A percentile compares a stretch with the other conserved stretches of the same genome.
Evolutionary conservation across 257 asterid genomes (phyloP).

Genomic region (Nicotiana noctiflora): DNA sequence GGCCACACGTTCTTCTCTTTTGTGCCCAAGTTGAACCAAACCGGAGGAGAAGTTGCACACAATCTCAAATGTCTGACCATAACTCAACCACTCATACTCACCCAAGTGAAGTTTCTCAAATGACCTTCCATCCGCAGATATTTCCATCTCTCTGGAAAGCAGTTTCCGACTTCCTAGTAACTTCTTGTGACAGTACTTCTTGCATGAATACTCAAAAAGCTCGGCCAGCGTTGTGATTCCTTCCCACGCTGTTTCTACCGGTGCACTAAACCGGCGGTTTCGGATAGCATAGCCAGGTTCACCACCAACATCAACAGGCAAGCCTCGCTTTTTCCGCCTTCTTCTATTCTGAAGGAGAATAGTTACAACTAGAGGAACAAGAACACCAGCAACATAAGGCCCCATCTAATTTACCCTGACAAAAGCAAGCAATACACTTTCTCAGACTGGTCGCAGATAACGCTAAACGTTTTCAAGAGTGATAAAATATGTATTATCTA

Average conservation of each 20-base stretch:
- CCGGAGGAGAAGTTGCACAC: conserved; percentile 87
- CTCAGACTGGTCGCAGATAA: not conserved
- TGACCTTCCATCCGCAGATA: conserved; percentile 61
- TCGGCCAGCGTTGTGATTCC: conserved; percentile 91
- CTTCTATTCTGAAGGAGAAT: conserved; percentile 54
- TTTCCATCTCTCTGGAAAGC: conserved; percentile 61
- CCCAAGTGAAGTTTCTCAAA: conserved; percentile 98
- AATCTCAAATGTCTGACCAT: conserved; percentile 65
- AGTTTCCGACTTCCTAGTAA: conserved; percentile 75
- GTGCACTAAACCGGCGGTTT: conserved; percentile 53
- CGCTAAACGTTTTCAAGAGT: not conserved
- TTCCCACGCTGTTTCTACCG: conserved; percentile 91
- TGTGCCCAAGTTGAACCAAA: conserved; percentile 79
- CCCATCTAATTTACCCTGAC: conserved; percentile 40
- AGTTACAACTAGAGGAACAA: conserved; percentile 68
- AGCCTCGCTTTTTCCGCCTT: conserved; percentile 67
- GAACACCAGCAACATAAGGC: conserved; percentile 62
- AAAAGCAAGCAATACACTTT: conserved; percentile 5
- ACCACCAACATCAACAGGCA: conserved; percentile 67
- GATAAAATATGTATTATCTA: not conserved
- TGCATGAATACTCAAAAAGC: conserved; percentile 82
- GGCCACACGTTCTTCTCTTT: conserved; percentile 81
- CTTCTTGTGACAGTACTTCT: conserved; percentile 36
- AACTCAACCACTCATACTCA: conserved; percentile 84
- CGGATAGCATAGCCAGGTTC: conserved; percentile 71